Conservation (phyloP, 306 rosid genomes). For the Cicer cuneatum region DNA sequence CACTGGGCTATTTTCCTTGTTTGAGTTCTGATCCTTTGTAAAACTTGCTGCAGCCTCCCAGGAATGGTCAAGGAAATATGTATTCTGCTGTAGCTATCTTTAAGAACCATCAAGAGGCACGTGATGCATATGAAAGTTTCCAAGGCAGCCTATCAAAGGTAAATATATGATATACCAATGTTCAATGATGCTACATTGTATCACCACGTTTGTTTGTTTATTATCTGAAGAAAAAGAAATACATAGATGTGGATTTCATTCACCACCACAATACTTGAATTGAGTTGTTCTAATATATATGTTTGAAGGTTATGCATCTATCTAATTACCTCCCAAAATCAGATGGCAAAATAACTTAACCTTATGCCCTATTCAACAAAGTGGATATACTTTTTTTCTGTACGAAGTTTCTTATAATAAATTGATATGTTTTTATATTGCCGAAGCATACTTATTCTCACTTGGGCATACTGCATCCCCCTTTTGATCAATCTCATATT, state of each 20-base stretch:
- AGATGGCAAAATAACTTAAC: slow-evolving; percentile 4
- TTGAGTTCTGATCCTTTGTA: slow-evolving; percentile 34
- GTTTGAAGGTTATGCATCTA: background rate
- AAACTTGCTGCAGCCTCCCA: slow-evolving; percentile 60
- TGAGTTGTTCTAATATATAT: slow-evolving; percentile 12
- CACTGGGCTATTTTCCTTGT: slow-evolving; percentile 11
- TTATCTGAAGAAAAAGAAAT: slow-evolving; percentile 29
- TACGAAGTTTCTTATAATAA: background rate
- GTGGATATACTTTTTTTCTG: slow-evolving; percentile 12
- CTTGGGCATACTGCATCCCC: background rate
- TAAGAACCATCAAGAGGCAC: slow-evolving; percentile 64
- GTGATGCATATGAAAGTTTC: slow-evolving; percentile 61
- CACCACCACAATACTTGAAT: background rate
- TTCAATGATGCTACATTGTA: slow-evolving; percentile 7
- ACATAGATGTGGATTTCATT: slow-evolving; percentile 16
- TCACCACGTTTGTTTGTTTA: slow-evolving; percentile 4
- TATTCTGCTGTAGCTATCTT: slow-evolving; percentile 70
- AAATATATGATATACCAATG: slow-evolving; percentile 7
- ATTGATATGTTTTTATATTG: slow-evolving; percentile 20
- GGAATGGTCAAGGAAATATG: slow-evolving; percentile 49
- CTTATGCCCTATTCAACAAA: slow-evolving; percentile 8
- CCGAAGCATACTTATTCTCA: slow-evolving; percentile 1
- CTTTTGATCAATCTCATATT: slow-evolving; percentile 15
- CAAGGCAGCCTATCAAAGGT: slow-evolving; percentile 66
- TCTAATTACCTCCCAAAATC: slow-evolving; percentile 10